Base-by-base conservation (phyloP, 371 early-diverging fungal genomes). In the Circinella minor region DNA sequence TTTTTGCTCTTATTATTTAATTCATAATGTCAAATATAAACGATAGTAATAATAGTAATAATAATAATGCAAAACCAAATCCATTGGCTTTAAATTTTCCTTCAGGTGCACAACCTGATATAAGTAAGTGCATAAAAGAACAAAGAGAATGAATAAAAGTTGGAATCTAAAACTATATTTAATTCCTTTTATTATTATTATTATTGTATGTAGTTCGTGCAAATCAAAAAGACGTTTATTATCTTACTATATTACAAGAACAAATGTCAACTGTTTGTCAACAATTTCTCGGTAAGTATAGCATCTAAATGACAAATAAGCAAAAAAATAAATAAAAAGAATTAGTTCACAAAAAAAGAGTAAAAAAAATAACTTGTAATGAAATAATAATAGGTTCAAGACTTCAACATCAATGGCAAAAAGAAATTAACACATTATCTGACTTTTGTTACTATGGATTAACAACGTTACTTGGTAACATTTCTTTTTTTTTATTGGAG, bases 151-250 rank as follows among this genome's bases (percentile, higher is more conserved):
- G 27, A 27, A 27, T 27, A 27, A 27, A 27, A 27, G 27, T 27
- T 27, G 27, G 27, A 27, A 27, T 27, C 2, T 1, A 27, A 27
- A 27, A 27, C 1, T 27, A 27, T 27, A 27, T 27, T 27, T 27
- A 2, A 27, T 27, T 1, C 0, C 27, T 27, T 0, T 15, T 17
- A 0, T 51, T 51, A 14, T 51, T n/a, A 13, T 51, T 51, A 61
- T 2, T 36, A 9, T 34, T 11, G 51, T 20, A 3, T 59, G n/a
- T 70, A 90, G 92, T 96, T 76, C 90, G 96, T 20, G 90, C 95
- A 51, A 88, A 91, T 71, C 95, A 96, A 71, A 96, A 96, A 74
- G 96, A 96, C 81, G 81, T 88, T 9, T 90, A 91, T 76, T 95
- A 94, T 74, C 87, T 88, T 77, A 75, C 82, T 27, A 78, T 89